phyloP scores from a whole-genome alignment of 495 filamentous ascomycete species.

The Hypomontagnella monticulosa region DNA sequence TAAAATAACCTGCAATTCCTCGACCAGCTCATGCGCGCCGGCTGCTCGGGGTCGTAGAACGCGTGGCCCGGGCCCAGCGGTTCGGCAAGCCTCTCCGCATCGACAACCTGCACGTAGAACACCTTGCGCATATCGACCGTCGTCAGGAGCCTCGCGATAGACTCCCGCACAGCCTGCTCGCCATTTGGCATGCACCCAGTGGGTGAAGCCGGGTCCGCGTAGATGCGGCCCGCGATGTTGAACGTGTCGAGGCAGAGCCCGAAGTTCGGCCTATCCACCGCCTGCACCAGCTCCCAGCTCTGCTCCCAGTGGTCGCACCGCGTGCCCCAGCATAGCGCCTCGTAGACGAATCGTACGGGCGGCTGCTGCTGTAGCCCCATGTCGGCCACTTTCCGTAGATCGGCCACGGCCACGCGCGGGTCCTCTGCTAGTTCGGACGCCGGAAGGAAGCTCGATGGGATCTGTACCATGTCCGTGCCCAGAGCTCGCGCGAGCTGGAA shows the following conservation, averaged over 20 bases:
- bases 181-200: slow-evolving; percentile 66
- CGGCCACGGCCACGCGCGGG: slow-evolving; percentile 66
- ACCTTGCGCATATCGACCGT: slow-evolving; percentile 73
- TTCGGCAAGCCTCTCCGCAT: slow-evolving; percentile 69
- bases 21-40: slow-evolving; percentile 80
- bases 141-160: slow-evolving; percentile 64
- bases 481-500: slow-evolving; percentile 71
- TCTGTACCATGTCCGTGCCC: slow-evolving; percentile 74
- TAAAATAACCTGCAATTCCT: slow-evolving; percentile 81
- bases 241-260: slow-evolving; percentile 84
- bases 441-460: slow-evolving; percentile 77
- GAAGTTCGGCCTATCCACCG: slow-evolving; percentile 76
- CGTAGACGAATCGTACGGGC: slow-evolving; percentile 77
- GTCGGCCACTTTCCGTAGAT: slow-evolving; percentile 73
- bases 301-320: slow-evolving; percentile 76
- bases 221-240: slow-evolving; percentile 80
- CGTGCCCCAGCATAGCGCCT: slow-evolving; percentile 79
- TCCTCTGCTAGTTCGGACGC: slow-evolving; percentile 66
- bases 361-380: slow-evolving; percentile 63
- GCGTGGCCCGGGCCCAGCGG: slow-evolving; percentile 71
- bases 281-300: slow-evolving; percentile 72
- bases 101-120: slow-evolving; percentile 82
- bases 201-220: slow-evolving; percentile 70
- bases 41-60: slow-evolving; percentile 71
- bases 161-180: slow-evolving; percentile 64